These are phyloP conservation scores for Phaeosphaeria sp. DNA, from an alignment of 2,329 filamentous ascomycete genomes.

Conservation along the genomic window DNA sequence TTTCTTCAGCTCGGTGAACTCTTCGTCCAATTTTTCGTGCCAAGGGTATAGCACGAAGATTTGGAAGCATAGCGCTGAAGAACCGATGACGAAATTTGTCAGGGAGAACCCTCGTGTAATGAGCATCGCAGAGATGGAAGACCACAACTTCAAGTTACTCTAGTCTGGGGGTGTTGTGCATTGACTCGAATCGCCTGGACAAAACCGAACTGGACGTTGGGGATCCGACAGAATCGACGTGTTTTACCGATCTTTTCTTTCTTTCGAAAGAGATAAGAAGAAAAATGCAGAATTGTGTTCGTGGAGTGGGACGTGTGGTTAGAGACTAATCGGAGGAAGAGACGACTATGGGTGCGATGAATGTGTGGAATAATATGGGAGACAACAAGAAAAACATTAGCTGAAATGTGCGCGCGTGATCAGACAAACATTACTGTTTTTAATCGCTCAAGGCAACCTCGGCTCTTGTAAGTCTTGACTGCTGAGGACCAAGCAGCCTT, in stretches of 20 bases:
- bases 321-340: too few species aligned
- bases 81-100: slow-evolving; percentile 71
- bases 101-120: slow-evolving; percentile 62
- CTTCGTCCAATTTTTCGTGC: slow-evolving; percentile 69
- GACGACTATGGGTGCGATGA: too few species aligned
- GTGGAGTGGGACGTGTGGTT: too few species aligned
- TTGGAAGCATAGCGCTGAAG: slow-evolving; percentile 70
- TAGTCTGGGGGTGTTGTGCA: too few species aligned
- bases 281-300: too few species aligned
- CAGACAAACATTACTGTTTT: not conserved
- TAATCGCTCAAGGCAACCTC: slow-evolving; percentile 1
- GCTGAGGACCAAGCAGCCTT: not conserved
- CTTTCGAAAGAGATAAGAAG: too few species aligned
- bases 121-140: slow-evolving; percentile 36
- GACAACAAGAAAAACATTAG: not conserved
- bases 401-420: not conserved
- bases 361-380: too few species aligned
- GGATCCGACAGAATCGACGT: too few species aligned
- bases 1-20: slow-evolving; percentile 65
- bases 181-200: too few species aligned
- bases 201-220: too few species aligned
- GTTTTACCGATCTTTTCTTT: too few species aligned
- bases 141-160: too few species aligned
- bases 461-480: slow-evolving; percentile 10
- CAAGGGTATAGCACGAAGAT: slow-evolving; percentile 74